phyloP scores from a whole-genome alignment of 2,329 filamentous ascomycete species.

The Penicillium sp. region DNA sequence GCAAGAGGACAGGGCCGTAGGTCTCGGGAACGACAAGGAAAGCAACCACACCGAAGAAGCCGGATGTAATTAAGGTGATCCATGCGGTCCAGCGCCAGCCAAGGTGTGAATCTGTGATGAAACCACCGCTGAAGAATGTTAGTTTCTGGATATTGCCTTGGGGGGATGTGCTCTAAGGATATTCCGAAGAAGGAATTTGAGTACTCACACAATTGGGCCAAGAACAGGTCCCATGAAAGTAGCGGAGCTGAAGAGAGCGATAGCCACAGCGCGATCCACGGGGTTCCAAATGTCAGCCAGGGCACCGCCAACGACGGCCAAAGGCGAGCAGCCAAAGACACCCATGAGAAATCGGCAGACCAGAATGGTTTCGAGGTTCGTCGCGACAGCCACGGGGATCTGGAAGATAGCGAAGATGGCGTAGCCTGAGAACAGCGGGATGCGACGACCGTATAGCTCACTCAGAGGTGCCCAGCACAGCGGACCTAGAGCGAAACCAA shows the following conservation, averaged over 20 bases:
- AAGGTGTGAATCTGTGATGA: constrained; percentile 50
- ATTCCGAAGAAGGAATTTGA: not conserved
- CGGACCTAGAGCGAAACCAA: constrained; percentile 44
- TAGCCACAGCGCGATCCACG: constrained; percentile 47
- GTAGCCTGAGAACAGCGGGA: constrained; percentile 49
- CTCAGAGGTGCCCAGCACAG: constrained; percentile 43
- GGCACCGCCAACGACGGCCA: constrained; percentile 52
- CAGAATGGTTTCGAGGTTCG: constrained; percentile 53
- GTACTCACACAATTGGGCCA: constrained; percentile 46
- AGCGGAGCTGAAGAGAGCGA: constrained; percentile 46
- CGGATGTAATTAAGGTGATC: constrained; percentile 52
- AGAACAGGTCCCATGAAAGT: constrained; percentile 52
- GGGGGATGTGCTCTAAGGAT: too few relatives aligned
- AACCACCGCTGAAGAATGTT: constrained; percentile 39
- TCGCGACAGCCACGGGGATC: constrained; percentile 53
- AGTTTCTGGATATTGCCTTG: not conserved
- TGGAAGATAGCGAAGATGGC: constrained; percentile 52
- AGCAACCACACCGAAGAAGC: constrained; percentile 43
- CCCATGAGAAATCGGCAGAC: constrained; percentile 54
- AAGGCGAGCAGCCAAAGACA: constrained; percentile 49
- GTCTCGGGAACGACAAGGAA: constrained; percentile 53
- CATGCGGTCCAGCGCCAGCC: constrained; percentile 61
- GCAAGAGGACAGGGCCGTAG: constrained; percentile 49
- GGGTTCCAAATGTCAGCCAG: constrained; percentile 52
- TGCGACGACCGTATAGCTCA: constrained; percentile 50